These are phyloP conservation scores for Calocera viscosa DNA, from an alignment of 768 basidiomycete genomes.

Conservation along the genomic window DNA sequence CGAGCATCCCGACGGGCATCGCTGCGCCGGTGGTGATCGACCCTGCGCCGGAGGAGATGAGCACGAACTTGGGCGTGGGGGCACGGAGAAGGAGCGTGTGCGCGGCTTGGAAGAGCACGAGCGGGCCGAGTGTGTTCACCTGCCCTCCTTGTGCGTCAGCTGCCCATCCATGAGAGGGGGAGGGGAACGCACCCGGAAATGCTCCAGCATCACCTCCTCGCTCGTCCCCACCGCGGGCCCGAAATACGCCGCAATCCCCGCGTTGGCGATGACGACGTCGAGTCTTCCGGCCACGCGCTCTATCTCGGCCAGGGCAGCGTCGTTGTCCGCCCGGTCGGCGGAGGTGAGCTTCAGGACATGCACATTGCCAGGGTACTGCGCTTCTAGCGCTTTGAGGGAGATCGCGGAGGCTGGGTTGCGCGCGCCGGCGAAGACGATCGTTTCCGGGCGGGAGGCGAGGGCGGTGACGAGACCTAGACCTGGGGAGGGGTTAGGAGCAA, in stretches of 20 bases:
- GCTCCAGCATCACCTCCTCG: background rate
- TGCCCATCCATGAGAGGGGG: too few relatives aligned
- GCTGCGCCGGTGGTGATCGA: slow-evolving; percentile 5
- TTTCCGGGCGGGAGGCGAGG: slow-evolving; percentile 3
- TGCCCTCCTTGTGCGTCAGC: background rate
- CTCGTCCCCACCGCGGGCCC: background rate
- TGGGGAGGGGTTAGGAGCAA: background rate
- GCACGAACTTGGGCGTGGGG: slow-evolving; percentile 13
- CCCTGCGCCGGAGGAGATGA: slow-evolving; percentile 13
- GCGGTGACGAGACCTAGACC: slow-evolving; percentile 12
- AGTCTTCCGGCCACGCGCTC: slow-evolving; percentile 15
- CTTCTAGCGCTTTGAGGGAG: slow-evolving; percentile 10
- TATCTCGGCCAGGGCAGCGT: slow-evolving; percentile 12
- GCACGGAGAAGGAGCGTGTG: slow-evolving; percentile 13
- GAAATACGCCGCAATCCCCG: slow-evolving; percentile 9
- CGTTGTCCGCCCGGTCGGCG: slow-evolving; percentile 13
- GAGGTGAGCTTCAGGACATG: slow-evolving; percentile 16
- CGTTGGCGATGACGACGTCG: slow-evolving; percentile 22
- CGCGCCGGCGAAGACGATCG: slow-evolving; percentile 18
- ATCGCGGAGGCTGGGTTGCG: slow-evolving; percentile 10
- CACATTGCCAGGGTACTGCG: slow-evolving; percentile 10
- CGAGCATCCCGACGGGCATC: background rate
- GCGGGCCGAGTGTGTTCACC: slow-evolving; percentile 17
- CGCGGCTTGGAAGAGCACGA: slow-evolving; percentile 19
- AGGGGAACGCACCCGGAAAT: background rate